phyloP scores from a whole-genome alignment of 2,329 filamentous ascomycete genomes.

The Sarocladium strictum region DNA sequence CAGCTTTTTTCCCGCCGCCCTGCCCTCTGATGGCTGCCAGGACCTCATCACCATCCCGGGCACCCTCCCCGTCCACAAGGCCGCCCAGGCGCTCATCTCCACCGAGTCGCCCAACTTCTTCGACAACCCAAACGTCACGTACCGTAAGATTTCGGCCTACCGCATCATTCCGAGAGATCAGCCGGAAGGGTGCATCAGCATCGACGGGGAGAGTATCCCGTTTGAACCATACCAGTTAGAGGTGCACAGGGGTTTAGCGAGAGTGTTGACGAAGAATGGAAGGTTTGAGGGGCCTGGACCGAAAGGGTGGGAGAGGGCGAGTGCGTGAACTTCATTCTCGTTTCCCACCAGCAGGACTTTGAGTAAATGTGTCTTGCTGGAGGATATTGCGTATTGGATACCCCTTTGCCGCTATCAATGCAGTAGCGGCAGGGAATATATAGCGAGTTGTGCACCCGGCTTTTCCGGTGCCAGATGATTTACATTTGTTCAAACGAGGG shows the following conservation, averaged over 20 bases:
- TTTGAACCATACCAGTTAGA: slow-evolving; percentile 91
- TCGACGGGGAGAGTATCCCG: slow-evolving; percentile 83
- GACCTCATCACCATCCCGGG: slow-evolving; percentile 80
- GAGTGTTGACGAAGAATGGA: slow-evolving; percentile 72
- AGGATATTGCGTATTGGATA: too few species aligned
- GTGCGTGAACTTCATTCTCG: too few species aligned
- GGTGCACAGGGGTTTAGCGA: slow-evolving; percentile 74
- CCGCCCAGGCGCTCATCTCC: slow-evolving; percentile 63
- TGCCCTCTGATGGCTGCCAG: slow-evolving; percentile 78
- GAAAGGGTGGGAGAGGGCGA: slow-evolving; percentile 39
- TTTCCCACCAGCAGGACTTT: too few species aligned
- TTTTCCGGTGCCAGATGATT: too few species aligned
- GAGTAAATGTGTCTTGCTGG: too few species aligned
- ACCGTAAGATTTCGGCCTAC: slow-evolving; percentile 83
- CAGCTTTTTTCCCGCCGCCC: slow-evolving; percentile 80
- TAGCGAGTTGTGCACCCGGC: too few species aligned
- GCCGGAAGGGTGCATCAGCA: slow-evolving; percentile 78
- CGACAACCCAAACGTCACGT: slow-evolving; percentile 68
- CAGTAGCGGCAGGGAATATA: too few species aligned
- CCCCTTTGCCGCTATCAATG: too few species aligned
- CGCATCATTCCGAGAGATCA: slow-evolving; percentile 71
- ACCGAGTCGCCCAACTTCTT: slow-evolving; percentile 73
- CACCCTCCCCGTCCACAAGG: slow-evolving; percentile 59
- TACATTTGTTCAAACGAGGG: too few species aligned
- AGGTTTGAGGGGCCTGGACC: slow-evolving; percentile 63